These are phyloP conservation scores for Thraustochytrium sp. DNA, from an alignment of 352 stramenopile genomes.

Conservation along the genomic window DNA sequence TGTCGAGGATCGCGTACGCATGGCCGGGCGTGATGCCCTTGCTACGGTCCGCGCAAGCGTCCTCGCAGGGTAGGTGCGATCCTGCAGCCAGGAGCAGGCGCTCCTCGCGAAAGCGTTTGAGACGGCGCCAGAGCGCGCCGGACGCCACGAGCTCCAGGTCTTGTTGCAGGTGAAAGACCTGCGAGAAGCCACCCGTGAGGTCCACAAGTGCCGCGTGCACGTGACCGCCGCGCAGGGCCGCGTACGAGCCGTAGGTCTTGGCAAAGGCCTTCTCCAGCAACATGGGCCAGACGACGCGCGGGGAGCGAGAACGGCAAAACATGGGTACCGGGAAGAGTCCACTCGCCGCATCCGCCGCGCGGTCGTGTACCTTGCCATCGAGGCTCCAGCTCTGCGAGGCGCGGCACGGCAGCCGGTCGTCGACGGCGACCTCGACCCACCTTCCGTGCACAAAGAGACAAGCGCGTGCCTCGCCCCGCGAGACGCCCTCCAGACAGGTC, in stretches of 20 bases:
- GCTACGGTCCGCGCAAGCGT: slow-evolving; percentile 7
- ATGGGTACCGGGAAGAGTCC: slow-evolving; percentile 22
- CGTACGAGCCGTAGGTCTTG: slow-evolving; percentile 82
- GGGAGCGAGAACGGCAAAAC: slow-evolving; percentile 27
- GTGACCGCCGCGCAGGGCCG: slow-evolving; percentile 71
- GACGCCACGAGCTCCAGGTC: background rate
- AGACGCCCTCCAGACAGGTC: background rate
- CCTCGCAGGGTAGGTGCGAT: background rate
- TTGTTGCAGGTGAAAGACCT: slow-evolving; percentile 40
- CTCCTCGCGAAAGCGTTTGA: background rate
- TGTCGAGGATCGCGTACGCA: slow-evolving; percentile 60
- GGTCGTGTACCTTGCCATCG: background rate
- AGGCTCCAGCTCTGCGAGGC: background rate
- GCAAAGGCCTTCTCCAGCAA: slow-evolving; percentile 90
- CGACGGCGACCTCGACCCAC: slow-evolving; percentile 51
- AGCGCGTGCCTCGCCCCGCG: slow-evolving; percentile 50
- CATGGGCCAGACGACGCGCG: slow-evolving; percentile 80
- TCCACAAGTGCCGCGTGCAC: slow-evolving; percentile 50
- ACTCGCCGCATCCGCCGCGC: background rate
- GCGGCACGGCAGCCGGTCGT: slow-evolving; percentile 54
- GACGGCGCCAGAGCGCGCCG: slow-evolving; percentile 1
- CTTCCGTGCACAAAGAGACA: slow-evolving; percentile 51
- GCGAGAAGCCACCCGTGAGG: slow-evolving; percentile 50
- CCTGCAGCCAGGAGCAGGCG: slow-evolving; percentile 33
- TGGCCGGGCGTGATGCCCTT: slow-evolving; percentile 57